phyloP scores from a whole-genome alignment of 495 filamentous ascomycete species.

The Schizothecium vesticola region DNA sequence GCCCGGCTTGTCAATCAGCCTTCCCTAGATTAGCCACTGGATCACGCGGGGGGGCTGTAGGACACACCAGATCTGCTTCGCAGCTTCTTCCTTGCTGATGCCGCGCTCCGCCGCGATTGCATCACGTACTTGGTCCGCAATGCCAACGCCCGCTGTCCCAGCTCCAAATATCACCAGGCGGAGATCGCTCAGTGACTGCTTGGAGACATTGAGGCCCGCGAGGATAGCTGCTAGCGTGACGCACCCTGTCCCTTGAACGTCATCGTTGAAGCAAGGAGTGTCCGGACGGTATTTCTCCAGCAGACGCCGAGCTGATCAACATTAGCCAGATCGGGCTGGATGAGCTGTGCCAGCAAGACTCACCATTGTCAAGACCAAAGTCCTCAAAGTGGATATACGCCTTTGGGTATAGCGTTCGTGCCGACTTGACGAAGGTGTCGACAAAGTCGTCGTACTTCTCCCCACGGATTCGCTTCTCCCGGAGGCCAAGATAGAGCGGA shows the following conservation, averaged over 20 bases:
- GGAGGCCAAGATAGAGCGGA: slow-evolving; percentile 73
- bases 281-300: slow-evolving; percentile 66
- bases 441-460: slow-evolving; percentile 76
- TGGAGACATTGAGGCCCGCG: slow-evolving; percentile 63
- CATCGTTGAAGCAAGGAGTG: slow-evolving; percentile 86
- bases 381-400: slow-evolving; percentile 82
- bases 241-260: slow-evolving; percentile 85
- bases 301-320: slow-evolving; percentile 48
- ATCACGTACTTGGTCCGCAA: slow-evolving; percentile 79
- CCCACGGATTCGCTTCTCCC: slow-evolving; percentile 58
- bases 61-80: slow-evolving; percentile 74
- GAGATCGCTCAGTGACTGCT: slow-evolving; percentile 60
- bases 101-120: slow-evolving; percentile 64
- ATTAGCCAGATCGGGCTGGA: not conserved
- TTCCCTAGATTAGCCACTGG: slow-evolving; percentile 24
- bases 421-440: slow-evolving; percentile 63
- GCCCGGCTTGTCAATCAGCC: slow-evolving; percentile 82
- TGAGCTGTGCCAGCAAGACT: not conserved
- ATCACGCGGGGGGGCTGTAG: not conserved
- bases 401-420: slow-evolving; percentile 64
- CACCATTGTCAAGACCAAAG: slow-evolving; percentile 52
- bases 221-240: slow-evolving; percentile 80
- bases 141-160: slow-evolving; percentile 82
- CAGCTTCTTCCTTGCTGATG: slow-evolving; percentile 67
- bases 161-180: slow-evolving; percentile 73